Evolutionary conservation across 768 basidiomycete genomes (phyloP).

Genomic region (Rhodotorula graminis): DNA sequence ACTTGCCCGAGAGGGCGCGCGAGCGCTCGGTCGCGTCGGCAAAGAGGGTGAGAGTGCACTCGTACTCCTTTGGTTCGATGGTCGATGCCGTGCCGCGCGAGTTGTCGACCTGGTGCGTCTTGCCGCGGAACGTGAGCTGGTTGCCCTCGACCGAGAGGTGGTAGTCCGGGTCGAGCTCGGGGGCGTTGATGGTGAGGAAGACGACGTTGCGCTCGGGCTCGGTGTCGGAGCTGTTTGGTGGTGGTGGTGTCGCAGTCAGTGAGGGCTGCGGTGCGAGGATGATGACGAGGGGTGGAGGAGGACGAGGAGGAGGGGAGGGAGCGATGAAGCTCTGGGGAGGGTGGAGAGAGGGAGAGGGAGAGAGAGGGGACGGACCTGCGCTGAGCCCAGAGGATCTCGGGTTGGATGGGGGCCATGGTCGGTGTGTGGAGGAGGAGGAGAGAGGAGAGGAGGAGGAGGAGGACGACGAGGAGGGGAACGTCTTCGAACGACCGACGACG

Average conservation of each 20-base stretch:
- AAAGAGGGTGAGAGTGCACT: slow-evolving; percentile 70
- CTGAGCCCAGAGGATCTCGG: slow-evolving; percentile 93
- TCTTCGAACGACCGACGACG: not conserved
- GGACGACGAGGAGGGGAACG: not conserved
- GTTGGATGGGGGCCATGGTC: slow-evolving; percentile 52
- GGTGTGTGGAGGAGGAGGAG: not conserved
- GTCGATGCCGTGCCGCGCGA: slow-evolving; percentile 45
- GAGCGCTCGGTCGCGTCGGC: slow-evolving; percentile 66
- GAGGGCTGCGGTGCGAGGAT: too few species aligned
- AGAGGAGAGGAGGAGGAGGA: too few species aligned
- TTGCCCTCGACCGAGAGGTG: slow-evolving; percentile 43
- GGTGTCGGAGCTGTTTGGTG: slow-evolving; percentile 44
- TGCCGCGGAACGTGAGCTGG: slow-evolving; percentile 48
- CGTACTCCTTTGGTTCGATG: slow-evolving; percentile 61
- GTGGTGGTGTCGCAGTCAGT: not conserved
- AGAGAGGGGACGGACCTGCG: slow-evolving; percentile 56
- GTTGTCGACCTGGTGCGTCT: slow-evolving; percentile 39
- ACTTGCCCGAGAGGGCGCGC: slow-evolving; percentile 62
- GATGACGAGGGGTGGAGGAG: not conserved
- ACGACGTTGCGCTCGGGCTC: slow-evolving; percentile 45
- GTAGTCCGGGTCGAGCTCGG: slow-evolving; percentile 35
- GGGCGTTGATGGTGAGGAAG: slow-evolving; percentile 34
- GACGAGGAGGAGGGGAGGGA: slow-evolving; percentile 48
- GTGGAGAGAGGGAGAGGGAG: too few species aligned
- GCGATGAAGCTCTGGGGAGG: not conserved